These are phyloP conservation scores for Sarocladium kiliense DNA, from an alignment of 2,329 filamentous ascomycete species.

Conservation along the genomic window DNA sequence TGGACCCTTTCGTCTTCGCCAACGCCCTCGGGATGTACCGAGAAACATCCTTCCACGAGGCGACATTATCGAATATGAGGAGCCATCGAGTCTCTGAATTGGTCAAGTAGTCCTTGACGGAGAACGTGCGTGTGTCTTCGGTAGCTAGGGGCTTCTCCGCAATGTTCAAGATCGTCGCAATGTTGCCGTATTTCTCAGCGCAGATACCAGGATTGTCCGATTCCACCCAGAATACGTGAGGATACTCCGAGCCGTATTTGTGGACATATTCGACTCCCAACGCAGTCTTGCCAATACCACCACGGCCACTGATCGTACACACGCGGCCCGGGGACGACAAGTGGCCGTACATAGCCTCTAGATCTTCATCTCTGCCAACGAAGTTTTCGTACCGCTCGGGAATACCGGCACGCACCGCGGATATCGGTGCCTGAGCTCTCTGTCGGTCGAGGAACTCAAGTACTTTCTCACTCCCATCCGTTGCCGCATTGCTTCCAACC, in stretches of 20 bases:
- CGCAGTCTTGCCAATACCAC: background rate
- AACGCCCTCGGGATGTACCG: background rate
- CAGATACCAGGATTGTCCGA: background rate
- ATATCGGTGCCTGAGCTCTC: background rate
- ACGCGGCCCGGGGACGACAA: background rate
- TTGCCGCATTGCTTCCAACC: background rate
- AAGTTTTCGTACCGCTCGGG: background rate
- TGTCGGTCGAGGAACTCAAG: background rate
- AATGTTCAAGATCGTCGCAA: background rate
- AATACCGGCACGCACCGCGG: background rate
- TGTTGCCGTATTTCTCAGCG: background rate
- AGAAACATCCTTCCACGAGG: background rate
- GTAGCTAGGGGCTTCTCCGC: background rate
- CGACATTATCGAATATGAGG: background rate
- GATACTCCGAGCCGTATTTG: background rate
- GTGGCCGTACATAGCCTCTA: background rate
- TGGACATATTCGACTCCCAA: background rate
- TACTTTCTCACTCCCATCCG: background rate
- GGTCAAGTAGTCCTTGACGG: background rate
- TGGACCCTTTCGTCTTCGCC: background rate
- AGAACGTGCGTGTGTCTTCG: background rate
- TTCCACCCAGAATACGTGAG: background rate
- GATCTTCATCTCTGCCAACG: background rate
- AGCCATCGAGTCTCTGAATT: background rate
- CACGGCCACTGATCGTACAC: background rate